Conservation (phyloP, 1,284 basidiomycete genomes). For the Papiliotrema terrestris region DNA sequence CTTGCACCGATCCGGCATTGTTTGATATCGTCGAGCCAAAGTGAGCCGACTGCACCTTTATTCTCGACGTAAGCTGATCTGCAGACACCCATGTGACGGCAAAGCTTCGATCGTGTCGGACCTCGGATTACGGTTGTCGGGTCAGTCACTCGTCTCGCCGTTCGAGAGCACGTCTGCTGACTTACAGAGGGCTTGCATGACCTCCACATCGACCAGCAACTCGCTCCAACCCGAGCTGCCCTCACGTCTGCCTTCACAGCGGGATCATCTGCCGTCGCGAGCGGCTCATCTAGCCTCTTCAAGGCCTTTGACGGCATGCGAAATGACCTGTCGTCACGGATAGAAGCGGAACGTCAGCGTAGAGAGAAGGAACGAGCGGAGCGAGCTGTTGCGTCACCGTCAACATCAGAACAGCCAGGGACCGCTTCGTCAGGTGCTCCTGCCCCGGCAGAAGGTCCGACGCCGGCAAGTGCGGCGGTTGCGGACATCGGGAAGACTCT, state of each 20-base stretch:
- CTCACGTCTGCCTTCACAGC: conserved; percentile 70
- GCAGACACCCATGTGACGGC: conserved; percentile 75
- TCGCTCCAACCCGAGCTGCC: conserved; percentile 81
- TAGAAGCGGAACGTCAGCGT: conserved; percentile 18
- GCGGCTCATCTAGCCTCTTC: conserved; percentile 76
- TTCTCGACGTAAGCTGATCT: not conserved
- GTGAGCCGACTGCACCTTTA: conserved; percentile 50
- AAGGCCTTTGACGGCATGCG: conserved; percentile 81
- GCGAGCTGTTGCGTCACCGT: not conserved
- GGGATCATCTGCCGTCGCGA: conserved; percentile 68
- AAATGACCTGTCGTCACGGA: conserved; percentile 35
- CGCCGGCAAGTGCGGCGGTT: not conserved
- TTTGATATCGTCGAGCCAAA: conserved; percentile 90
- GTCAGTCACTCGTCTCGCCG: conserved; percentile 17
- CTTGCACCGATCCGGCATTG: conserved; percentile 76
- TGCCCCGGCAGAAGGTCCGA: not conserved
- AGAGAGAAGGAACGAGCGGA: conserved; percentile 22
- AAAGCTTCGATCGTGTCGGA: conserved; percentile 84
- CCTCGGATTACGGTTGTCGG: conserved; percentile 70
- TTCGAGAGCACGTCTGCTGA: not conserved
- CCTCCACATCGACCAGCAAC: conserved; percentile 79
- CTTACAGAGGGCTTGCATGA: conserved; percentile 83
- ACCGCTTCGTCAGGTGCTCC: not conserved
- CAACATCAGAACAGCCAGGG: not conserved
- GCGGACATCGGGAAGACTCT: conserved; percentile 35